These are phyloP conservation scores for Rhodamnia rubescens DNA, from an alignment of 345 rosid genomes.

Conservation along the genomic window DNA sequence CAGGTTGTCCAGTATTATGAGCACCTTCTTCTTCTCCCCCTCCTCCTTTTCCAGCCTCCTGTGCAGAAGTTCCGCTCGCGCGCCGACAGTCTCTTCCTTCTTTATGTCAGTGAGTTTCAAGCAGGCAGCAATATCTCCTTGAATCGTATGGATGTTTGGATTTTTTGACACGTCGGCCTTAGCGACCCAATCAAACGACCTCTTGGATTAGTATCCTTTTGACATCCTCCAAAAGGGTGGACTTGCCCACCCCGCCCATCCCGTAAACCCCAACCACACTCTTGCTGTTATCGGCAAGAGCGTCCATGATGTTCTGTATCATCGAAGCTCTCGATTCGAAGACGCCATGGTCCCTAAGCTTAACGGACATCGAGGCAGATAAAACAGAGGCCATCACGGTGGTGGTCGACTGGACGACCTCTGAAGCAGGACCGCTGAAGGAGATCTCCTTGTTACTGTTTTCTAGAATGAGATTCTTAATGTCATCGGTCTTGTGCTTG, in stretches of 20 bases:
- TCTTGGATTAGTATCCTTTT: not conserved
- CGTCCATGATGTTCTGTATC: not conserved
- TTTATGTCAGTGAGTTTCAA: not conserved
- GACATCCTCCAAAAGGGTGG: not conserved
- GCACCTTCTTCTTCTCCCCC: not conserved
- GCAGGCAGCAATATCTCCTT: not conserved
- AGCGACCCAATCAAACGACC: not conserved
- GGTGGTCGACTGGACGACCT: not conserved
- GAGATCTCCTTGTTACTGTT: not conserved
- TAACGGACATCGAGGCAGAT: not conserved
- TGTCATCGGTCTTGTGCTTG: accelerated
- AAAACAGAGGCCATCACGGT: accelerated
- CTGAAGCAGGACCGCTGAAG: not conserved
- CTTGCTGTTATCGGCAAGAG: not conserved
- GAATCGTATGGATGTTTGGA: not conserved
- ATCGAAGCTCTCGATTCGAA: not conserved
- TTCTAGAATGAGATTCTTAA: not conserved
- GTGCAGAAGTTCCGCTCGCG: not conserved
- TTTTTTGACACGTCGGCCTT: not conserved
- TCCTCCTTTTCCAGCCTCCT: not conserved
- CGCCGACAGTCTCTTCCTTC: accelerated
- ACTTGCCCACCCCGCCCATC: not conserved
- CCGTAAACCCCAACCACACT: not conserved
- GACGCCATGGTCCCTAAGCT: not conserved
- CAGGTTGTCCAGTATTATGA: not conserved